Conservation (phyloP, 177 flowering plant genomes). For the Vitis hybrid region DNA sequence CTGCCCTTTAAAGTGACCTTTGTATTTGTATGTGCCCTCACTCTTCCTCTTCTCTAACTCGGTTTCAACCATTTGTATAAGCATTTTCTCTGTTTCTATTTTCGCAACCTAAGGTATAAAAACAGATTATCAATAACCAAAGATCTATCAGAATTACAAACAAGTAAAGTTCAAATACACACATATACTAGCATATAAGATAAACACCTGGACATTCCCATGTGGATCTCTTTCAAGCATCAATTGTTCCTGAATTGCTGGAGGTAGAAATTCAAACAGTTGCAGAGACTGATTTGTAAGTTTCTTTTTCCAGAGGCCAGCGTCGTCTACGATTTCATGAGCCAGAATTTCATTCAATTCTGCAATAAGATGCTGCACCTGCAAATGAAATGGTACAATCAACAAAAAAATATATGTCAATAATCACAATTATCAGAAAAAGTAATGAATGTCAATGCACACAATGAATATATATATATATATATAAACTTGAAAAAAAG, state of each 20-base stretch:
- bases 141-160: background rate
- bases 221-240: conserved; percentile 99
- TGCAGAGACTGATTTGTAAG: conserved; percentile 55
- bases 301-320: conserved; percentile 79
- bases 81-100: conserved; percentile 99
- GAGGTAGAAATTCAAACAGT: conserved; percentile 80
- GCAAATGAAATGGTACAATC: conserved; percentile 20
- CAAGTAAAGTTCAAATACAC: background rate
- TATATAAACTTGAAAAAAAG: background rate
- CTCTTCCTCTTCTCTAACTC: conserved; percentile 82
- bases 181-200: background rate
- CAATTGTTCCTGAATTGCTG: conserved; percentile 88
- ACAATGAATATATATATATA: too few relatives aligned
- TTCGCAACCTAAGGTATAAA: conserved; percentile 77
- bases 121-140: conserved; percentile 7
- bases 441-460: background rate
- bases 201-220: conserved; percentile 93
- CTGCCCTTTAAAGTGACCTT: conserved; percentile 70
- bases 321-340: conserved; percentile 75
- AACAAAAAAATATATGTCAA: background rate
- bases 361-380: conserved; percentile 95
- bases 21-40: conserved; percentile 52
- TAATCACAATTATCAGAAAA: background rate
- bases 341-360: conserved; percentile 96
- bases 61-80: conserved; percentile 96